Evolutionary conservation across 2,329 filamentous ascomycete species (phyloP).

Genomic region (Lasiodiplodia gonubiensis): DNA sequence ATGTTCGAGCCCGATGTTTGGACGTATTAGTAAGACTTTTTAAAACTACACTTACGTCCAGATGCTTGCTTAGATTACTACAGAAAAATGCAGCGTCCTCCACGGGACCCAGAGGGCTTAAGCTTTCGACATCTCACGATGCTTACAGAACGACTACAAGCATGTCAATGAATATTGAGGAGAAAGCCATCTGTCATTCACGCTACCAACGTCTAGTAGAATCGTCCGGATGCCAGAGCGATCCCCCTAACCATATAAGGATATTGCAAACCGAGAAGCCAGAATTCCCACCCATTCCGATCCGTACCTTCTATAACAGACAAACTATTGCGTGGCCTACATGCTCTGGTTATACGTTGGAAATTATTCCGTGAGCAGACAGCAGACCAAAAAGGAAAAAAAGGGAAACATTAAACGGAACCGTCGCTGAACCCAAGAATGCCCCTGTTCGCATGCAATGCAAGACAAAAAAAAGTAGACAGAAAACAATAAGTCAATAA

Average conservation of each 20-base stretch:
- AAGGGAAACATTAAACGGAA: constrained; percentile 4
- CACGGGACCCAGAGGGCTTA: too few species aligned
- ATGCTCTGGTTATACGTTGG: not conserved
- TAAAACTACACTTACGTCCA: too few species aligned
- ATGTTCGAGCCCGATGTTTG: not conserved
- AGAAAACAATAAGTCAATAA: not conserved
- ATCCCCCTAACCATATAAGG: not conserved
- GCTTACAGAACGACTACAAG: not conserved
- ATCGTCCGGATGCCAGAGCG: not conserved
- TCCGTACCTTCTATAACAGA: constrained; percentile 24
- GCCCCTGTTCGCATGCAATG: constrained; percentile 18
- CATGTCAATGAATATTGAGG: not conserved
- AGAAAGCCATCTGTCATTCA: constrained; percentile 14
- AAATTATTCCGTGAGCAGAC: constrained; percentile 2
- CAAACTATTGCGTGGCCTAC: not conserved
- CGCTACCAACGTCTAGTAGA: constrained; percentile 17
- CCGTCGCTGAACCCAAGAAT: constrained; percentile 16
- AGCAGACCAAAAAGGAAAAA: not conserved
- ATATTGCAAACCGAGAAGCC: constrained; percentile 8
- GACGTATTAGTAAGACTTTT: too few species aligned
- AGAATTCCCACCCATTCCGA: constrained; percentile 3
- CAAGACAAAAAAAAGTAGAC: not conserved
- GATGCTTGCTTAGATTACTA: too few species aligned
- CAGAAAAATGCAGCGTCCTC: too few species aligned
- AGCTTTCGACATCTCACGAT: too few species aligned